Percentiles rank a stretch among this genome's conserved stretches.
Evolutionary conservation across 805 yeast genomes (phyloP).

Genomic region (Metschnikowia lachancei): DNA sequence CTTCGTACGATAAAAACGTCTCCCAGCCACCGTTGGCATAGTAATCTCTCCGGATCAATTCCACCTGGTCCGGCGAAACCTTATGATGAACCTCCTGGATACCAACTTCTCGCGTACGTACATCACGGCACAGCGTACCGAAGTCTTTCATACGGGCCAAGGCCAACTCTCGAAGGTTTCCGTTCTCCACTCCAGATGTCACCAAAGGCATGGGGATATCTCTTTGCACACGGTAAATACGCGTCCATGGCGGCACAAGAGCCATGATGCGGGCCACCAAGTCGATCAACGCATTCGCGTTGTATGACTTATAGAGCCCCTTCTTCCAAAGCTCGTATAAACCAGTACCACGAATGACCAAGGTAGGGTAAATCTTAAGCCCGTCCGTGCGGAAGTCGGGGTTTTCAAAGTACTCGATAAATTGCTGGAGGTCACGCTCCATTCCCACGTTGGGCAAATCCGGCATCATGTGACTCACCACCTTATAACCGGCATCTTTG

Average conservation of each 20-base stretch:
- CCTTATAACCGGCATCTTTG: constrained; percentile 98
- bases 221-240: constrained; percentile 96
- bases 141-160: constrained; percentile 97
- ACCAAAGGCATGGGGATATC: constrained; percentile 99
- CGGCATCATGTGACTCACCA: constrained; percentile 99
- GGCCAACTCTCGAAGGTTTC: constrained; percentile 92
- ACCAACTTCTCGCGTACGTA: constrained; percentile 96
- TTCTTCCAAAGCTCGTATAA: constrained; percentile 96
- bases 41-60: constrained; percentile 90
- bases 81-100: constrained; percentile 98
- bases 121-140: constrained; percentile 94
- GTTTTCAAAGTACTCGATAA: constrained; percentile 92
- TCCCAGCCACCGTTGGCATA: constrained; percentile 99
- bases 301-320: constrained; percentile 89
- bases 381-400: constrained; percentile 98
- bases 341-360: constrained; percentile 97
- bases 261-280: constrained; percentile 94
- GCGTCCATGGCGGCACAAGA: constrained; percentile 98
- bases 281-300: constrained; percentile 91
- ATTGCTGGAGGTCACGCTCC: constrained; percentile 96
- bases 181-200: constrained; percentile 96
- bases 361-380: constrained; percentile 88
- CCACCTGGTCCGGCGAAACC: constrained; percentile 96
- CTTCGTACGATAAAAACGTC: constrained; percentile 92
- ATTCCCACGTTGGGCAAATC: constrained; percentile 97